Conservation (phyloP, 106 monocot genomes). For the Chionographis japonica region DNA sequence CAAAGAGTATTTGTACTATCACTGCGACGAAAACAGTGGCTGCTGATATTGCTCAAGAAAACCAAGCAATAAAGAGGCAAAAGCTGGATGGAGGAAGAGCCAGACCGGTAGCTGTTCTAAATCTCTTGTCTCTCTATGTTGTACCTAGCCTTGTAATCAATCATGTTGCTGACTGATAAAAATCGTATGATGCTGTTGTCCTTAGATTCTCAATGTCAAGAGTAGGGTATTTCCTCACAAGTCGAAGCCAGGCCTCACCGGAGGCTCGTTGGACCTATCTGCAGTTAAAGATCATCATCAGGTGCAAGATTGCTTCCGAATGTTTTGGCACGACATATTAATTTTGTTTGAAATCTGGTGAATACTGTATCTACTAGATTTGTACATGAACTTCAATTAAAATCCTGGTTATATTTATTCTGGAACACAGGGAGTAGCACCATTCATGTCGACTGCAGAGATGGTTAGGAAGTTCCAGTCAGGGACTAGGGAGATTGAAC, state of each 20-base stretch:
- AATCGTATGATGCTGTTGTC: not conserved
- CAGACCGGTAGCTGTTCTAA: slow-evolving; percentile 39
- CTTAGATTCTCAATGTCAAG: slow-evolving; percentile 75
- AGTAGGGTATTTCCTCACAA: slow-evolving; percentile 61
- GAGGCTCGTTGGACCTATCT: slow-evolving; percentile 22
- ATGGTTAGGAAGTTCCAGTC: slow-evolving; percentile 75
- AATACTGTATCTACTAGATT: too few relatives aligned
- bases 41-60: slow-evolving; percentile 62
- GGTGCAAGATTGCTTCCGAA: not conserved
- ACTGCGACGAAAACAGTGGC: slow-evolving; percentile 17
- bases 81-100: slow-evolving; percentile 62
- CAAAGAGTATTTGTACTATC: slow-evolving; percentile 15
- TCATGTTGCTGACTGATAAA: not conserved
- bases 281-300: slow-evolving; percentile 13
- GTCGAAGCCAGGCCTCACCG: slow-evolving; percentile 40
- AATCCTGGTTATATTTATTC: not conserved
- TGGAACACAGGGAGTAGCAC: slow-evolving; percentile 38
- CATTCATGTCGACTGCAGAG: slow-evolving; percentile 69
- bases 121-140: not conserved
- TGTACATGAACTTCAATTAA: too few relatives aligned
- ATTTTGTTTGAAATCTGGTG: too few relatives aligned
- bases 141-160: not conserved
- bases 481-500: slow-evolving; percentile 57
- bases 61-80: slow-evolving; percentile 86
- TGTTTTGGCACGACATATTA: too few relatives aligned